phyloP scores from a whole-genome alignment of 371 early-diverging fungal genomes.

The Mucor velutinosus region DNA sequence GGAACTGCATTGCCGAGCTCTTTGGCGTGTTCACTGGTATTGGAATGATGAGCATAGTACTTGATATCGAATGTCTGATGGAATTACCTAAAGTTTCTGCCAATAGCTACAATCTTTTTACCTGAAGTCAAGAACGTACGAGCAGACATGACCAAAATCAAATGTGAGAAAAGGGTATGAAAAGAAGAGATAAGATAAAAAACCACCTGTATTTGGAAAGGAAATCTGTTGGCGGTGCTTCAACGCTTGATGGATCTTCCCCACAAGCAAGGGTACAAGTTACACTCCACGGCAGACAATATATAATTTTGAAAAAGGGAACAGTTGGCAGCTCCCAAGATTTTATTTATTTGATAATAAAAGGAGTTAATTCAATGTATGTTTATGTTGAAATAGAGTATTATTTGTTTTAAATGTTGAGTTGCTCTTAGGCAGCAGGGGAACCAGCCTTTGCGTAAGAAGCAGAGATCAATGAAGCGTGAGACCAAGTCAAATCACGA shows the following conservation, averaged over 20 bases:
- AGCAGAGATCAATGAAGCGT: slow-evolving; percentile 60
- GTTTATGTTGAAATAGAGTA: not conserved
- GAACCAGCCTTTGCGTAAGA: slow-evolving; percentile 27
- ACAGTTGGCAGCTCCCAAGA: too few species aligned
- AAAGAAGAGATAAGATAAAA: not conserved
- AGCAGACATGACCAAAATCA: slow-evolving; percentile 32
- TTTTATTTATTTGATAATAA: not conserved
- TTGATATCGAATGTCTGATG: not conserved
- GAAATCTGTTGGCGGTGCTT: not conserved
- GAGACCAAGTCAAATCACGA: slow-evolving; percentile 71
- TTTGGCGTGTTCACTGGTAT: slow-evolving; percentile 81
- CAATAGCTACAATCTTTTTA: slow-evolving; percentile 91
- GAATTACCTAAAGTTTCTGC: slow-evolving; percentile 74
- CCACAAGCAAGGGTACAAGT: not conserved
- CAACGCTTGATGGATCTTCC: not conserved
- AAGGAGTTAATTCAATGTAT: not conserved
- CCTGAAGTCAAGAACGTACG: slow-evolving; percentile 66
- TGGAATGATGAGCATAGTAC: too few species aligned
- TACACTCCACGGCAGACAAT: not conserved
- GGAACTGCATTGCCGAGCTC: slow-evolving; percentile 93
- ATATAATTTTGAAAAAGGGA: not conserved
- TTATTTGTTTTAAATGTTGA: not conserved
- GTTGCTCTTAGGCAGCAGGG: slow-evolving; percentile 17
- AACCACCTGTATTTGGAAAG: not conserved
- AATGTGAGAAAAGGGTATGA: not conserved